phyloP scores from a whole-genome alignment of 2,329 filamentous ascomycete genomes.

The Sporothrix pseudoabietina region DNA sequence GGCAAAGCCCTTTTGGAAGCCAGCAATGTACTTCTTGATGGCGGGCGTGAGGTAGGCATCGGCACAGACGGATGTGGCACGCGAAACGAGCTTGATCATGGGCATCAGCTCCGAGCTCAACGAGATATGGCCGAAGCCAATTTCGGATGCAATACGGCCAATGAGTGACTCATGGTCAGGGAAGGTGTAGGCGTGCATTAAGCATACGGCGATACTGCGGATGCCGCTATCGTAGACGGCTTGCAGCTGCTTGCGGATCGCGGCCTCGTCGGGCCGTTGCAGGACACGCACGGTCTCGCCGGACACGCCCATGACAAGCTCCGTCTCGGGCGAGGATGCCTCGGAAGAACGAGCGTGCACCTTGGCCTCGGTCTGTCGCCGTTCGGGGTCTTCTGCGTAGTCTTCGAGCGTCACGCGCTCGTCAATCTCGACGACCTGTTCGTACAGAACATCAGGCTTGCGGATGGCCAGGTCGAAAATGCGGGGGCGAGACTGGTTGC shows the following conservation, averaged over 20 bases:
- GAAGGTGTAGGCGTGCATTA: slow-evolving; percentile 93
- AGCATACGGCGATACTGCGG: slow-evolving; percentile 80
- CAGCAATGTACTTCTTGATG: slow-evolving; percentile 72
- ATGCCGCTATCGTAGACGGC: slow-evolving; percentile 70
- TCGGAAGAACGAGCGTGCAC: slow-evolving; percentile 53
- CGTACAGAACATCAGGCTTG: slow-evolving; percentile 85
- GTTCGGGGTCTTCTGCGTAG: slow-evolving; percentile 82
- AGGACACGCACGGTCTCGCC: slow-evolving; percentile 75
- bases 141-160: slow-evolving; percentile 72
- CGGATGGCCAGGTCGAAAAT: slow-evolving; percentile 89
- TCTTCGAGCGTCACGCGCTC: slow-evolving; percentile 90
- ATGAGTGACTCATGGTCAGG: slow-evolving; percentile 81
- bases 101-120: slow-evolving; percentile 81
- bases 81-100: slow-evolving; percentile 82
- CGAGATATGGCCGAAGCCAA: slow-evolving; percentile 82
- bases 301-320: slow-evolving; percentile 70
- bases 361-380: slow-evolving; percentile 58
- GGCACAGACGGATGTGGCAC: slow-evolving; percentile 75
- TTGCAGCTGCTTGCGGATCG: slow-evolving; percentile 63
- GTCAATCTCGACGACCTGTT: slow-evolving; percentile 82
- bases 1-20: slow-evolving; percentile 78
- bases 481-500: slow-evolving; percentile 84
- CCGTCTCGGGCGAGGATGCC: slow-evolving; percentile 46
- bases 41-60: slow-evolving; percentile 80
- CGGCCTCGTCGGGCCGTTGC: slow-evolving; percentile 59